These are phyloP conservation scores for Geranium rotundifolium DNA, from an alignment of 345 rosid genomes.

Conservation along the genomic window DNA sequence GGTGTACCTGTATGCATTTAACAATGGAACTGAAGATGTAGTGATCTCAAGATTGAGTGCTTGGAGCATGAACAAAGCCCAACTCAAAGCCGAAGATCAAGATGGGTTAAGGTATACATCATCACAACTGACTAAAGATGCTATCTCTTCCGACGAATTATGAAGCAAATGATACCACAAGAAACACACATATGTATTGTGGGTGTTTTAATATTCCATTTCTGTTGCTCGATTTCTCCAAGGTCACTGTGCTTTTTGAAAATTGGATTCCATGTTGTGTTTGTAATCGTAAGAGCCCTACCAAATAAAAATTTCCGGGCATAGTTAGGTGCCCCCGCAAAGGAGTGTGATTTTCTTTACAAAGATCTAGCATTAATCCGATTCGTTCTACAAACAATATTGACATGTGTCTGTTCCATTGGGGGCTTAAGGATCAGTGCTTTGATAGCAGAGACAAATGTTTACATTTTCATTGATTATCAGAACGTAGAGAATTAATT, in stretches of 20 bases:
- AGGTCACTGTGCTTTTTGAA: neutral
- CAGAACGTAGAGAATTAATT: neutral
- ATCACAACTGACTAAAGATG: neutral
- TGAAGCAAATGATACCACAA: neutral
- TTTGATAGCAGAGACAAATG: neutral
- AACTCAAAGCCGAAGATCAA: constrained; percentile 8
- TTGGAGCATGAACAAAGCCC: constrained; percentile 57
- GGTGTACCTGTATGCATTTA: constrained; percentile 30
- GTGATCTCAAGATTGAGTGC: constrained; percentile 31
- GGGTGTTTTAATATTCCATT: neutral
- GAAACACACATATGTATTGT: neutral
- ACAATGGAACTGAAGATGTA: constrained; percentile 35
- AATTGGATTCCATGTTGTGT: neutral
- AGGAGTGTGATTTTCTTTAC: neutral
- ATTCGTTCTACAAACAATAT: neutral
- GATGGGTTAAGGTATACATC: neutral
- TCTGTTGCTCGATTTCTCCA: neutral
- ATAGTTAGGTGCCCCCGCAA: neutral
- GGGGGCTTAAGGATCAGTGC: neutral
- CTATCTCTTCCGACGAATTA: neutral
- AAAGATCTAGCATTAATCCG: neutral
- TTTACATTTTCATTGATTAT: neutral
- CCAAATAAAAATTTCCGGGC: neutral
- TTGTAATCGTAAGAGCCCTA: neutral
- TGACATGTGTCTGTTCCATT: neutral